These are phyloP conservation scores for Yamadazyma buinensis DNA, from an alignment of 1,139 yeast species.

Conservation along the genomic window DNA sequence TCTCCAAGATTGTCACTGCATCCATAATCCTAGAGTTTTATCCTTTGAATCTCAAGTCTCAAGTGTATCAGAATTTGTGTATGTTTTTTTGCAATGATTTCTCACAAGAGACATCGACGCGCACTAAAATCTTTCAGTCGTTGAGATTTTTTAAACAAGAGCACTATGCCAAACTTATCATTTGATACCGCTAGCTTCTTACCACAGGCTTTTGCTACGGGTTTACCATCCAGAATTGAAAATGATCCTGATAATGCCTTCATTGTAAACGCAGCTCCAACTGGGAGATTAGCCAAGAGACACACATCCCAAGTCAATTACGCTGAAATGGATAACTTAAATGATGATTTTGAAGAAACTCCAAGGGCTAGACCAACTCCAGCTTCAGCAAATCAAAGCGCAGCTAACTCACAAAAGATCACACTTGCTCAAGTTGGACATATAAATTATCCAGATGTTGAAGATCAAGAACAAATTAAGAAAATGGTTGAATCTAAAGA, in stretches of 20 bases:
- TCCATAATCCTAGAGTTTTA: slow-evolving; percentile 9
- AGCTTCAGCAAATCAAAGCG: slow-evolving; percentile 21
- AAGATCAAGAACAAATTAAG: slow-evolving; percentile 22
- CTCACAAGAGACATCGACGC: neutral
- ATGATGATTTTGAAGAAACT: slow-evolving; percentile 64
- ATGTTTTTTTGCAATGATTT: no score
- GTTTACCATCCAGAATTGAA: slow-evolving; percentile 61
- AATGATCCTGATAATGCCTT: slow-evolving; percentile 60
- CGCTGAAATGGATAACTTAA: slow-evolving; percentile 62
- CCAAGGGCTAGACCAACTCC: slow-evolving; percentile 19
- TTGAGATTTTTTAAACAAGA: neutral
- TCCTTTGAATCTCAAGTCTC: no score
- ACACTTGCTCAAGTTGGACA: slow-evolving; percentile 32
- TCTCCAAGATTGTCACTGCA: slow-evolving; percentile 9
- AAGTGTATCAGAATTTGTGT: no score
- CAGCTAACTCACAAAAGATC: slow-evolving; percentile 28
- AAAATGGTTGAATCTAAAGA: slow-evolving; percentile 31
- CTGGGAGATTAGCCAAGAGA: slow-evolving; percentile 75
- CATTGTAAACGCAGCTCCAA: slow-evolving; percentile 63
- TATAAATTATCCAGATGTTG: slow-evolving; percentile 26
- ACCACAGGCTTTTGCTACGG: slow-evolving; percentile 77
- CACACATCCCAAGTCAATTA: slow-evolving; percentile 72
- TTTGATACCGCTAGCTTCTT: slow-evolving; percentile 24
- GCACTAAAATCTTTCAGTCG: no score
- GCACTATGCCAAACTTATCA: neutral